phyloP scores from a whole-genome alignment of 495 filamentous ascomycete species.

The Tuber indicum region DNA sequence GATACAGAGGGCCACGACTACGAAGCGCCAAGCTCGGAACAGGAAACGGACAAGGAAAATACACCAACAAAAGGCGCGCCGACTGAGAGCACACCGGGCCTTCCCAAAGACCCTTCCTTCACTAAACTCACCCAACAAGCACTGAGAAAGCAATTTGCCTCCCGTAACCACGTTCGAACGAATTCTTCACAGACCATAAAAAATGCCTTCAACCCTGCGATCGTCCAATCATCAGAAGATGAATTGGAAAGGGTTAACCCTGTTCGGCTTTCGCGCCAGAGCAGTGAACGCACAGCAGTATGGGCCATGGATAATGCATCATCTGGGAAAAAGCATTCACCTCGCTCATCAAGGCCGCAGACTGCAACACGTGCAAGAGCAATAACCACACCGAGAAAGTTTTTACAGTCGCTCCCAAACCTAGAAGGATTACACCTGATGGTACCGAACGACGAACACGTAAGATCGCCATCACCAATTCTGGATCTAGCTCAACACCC shows the following conservation, averaged over 20 bases:
- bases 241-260: conserved; percentile 33
- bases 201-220: conserved; percentile 55
- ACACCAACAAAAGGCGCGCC: conserved; percentile 15
- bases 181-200: conserved; percentile 67
- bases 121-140: conserved; percentile 18
- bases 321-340: conserved; percentile 44
- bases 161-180: conserved; percentile 54
- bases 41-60: conserved; percentile 32
- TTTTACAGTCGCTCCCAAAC: conserved; percentile 54
- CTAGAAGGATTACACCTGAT: conserved; percentile 43
- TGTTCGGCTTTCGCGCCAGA: conserved; percentile 36
- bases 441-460: conserved; percentile 43
- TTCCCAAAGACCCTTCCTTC: conserved; percentile 33
- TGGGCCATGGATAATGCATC: conserved; percentile 49
- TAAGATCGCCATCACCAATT: conserved; percentile 18
- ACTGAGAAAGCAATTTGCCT: conserved; percentile 31
- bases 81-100: conserved; percentile 12
- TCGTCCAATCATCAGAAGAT: conserved; percentile 24
- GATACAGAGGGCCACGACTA: conserved; percentile 16
- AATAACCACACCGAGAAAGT: conserved; percentile 50
- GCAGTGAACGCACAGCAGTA: conserved; percentile 45
- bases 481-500: conserved; percentile 14
- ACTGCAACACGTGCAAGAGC: conserved; percentile 48
- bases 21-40: not conserved
- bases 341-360: conserved; percentile 43